Evolutionary conservation across 176 grass and related monocot genomes (phyloP).

Genomic region (Pontederia paniculata): DNA sequence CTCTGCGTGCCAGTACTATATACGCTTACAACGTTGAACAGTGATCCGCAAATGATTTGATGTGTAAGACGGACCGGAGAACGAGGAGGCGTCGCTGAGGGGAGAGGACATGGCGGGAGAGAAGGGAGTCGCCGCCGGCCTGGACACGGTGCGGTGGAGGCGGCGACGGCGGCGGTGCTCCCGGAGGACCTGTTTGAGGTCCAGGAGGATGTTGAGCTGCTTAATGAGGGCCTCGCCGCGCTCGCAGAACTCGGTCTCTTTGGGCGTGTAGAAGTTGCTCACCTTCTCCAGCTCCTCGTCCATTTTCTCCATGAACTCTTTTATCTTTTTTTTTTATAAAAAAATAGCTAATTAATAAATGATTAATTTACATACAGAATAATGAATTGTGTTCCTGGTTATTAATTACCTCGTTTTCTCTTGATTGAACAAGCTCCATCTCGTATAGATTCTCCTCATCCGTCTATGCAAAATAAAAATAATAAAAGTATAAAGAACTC

Average conservation of each 20-base stretch:
- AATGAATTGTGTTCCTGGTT: neutral
- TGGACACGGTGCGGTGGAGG: neutral
- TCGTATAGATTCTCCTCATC: constrained; percentile 39
- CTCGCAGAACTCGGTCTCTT: constrained; percentile 51
- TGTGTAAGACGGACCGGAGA: constrained; percentile 39
- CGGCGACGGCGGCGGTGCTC: constrained; percentile 28
- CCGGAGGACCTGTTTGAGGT: constrained; percentile 62
- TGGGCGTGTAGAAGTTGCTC: constrained; percentile 44
- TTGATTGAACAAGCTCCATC: constrained; percentile 38
- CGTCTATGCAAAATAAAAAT: neutral
- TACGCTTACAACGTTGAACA: neutral
- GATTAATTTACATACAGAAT: neutral
- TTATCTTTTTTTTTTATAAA: constrained; percentile 28
- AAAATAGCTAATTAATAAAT: neutral
- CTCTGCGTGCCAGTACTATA: constrained; percentile 1
- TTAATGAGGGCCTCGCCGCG: constrained; percentile 46
- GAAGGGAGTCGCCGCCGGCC: neutral
- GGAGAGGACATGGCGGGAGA: constrained; percentile 40
- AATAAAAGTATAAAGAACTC: neutral
- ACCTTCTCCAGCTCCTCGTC: constrained; percentile 84
- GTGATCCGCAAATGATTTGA: neutral
- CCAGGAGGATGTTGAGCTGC: constrained; percentile 65
- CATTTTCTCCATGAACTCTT: constrained; percentile 49
- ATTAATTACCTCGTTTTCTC: constrained; percentile 45
- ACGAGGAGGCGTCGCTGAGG: constrained; percentile 40